A percentile compares a stretch with the other conserved stretches of the same genome.
Conservation (phyloP, 2,329 filamentous ascomycete genomes). For the Calonectria crousiana region DNA sequence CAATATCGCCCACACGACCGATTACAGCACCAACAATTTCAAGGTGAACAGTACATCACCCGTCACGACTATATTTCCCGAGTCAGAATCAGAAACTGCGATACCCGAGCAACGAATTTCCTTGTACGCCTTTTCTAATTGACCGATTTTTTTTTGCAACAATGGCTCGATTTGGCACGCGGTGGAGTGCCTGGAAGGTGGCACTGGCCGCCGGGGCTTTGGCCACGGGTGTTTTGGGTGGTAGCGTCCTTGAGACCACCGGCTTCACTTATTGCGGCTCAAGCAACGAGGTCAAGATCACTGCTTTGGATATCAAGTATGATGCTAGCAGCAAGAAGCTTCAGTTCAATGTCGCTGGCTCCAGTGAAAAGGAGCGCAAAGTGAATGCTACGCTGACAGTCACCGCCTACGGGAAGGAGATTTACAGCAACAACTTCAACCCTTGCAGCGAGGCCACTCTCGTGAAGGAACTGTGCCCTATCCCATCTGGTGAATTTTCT, state of each 20-base stretch:
- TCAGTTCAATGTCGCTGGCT: slow-evolving; percentile 85
- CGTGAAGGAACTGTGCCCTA: slow-evolving; percentile 84
- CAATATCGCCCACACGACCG: background rate
- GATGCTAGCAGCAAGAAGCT: slow-evolving; percentile 80
- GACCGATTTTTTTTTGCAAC: slow-evolving; percentile 32
- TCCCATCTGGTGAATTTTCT: slow-evolving; percentile 80
- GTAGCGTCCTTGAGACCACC: slow-evolving; percentile 81
- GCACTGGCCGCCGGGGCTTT: slow-evolving; percentile 52
- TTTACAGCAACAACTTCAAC: slow-evolving; percentile 86
- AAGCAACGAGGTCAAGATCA: slow-evolving; percentile 71
- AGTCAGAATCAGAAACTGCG: slow-evolving; percentile 35
- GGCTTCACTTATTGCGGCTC: slow-evolving; percentile 80
- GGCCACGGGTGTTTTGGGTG: slow-evolving; percentile 66
- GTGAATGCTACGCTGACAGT: slow-evolving; percentile 83
- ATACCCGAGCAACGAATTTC: slow-evolving; percentile 40
- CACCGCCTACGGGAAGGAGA: slow-evolving; percentile 83
- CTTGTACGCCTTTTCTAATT: slow-evolving; percentile 34
- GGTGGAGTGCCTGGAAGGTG: slow-evolving; percentile 48
- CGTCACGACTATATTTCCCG: slow-evolving; percentile 36
- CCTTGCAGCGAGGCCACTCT: slow-evolving; percentile 79
- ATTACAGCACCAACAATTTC: background rate
- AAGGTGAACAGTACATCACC: background rate
- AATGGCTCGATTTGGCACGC: slow-evolving; percentile 49
- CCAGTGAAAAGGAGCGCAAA: slow-evolving; percentile 79
- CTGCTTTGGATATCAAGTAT: slow-evolving; percentile 83